Evolutionary conservation across 2,329 filamentous ascomycete species (phyloP).

Genomic region (Claviceps pusilla): DNA sequence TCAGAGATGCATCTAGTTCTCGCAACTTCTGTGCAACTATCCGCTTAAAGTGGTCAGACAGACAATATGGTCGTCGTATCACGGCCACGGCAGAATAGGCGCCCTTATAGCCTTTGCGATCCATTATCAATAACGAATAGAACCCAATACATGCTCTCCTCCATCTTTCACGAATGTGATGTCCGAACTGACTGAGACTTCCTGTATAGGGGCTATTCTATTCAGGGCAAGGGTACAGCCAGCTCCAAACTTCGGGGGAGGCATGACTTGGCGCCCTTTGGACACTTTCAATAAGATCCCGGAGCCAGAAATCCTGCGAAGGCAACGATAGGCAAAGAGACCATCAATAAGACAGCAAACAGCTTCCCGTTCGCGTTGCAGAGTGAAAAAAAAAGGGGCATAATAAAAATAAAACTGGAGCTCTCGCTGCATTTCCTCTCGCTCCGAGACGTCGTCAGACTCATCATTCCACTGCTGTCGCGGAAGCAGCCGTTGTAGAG

Average conservation of each 20-base stretch:
- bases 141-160: not conserved
- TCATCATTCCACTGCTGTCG: not conserved
- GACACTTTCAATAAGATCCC: not conserved
- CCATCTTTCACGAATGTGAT: not conserved
- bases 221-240: not conserved
- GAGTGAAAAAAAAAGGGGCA: not conserved
- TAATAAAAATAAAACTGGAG: not conserved
- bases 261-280: not conserved
- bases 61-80: not conserved
- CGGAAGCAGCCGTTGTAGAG: conserved; percentile 2
- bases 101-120: conserved; percentile 1
- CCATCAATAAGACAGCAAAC: conserved; percentile 3
- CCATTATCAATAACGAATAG: not conserved
- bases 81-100: not conserved
- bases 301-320: not conserved
- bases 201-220: not conserved
- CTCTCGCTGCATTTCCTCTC: not conserved
- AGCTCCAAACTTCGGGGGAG: not conserved
- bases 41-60: conserved; percentile 1
- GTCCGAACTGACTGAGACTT: not conserved
- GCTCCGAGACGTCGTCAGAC: not conserved
- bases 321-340: not conserved
- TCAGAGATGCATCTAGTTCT: not conserved
- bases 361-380: not conserved
- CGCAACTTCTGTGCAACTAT: not conserved